Evolutionary conservation across 1,284 basidiomycete species (phyloP), one percentile per base, ranked within the genome.

Genomic region (Irpex lacteus): DNA sequence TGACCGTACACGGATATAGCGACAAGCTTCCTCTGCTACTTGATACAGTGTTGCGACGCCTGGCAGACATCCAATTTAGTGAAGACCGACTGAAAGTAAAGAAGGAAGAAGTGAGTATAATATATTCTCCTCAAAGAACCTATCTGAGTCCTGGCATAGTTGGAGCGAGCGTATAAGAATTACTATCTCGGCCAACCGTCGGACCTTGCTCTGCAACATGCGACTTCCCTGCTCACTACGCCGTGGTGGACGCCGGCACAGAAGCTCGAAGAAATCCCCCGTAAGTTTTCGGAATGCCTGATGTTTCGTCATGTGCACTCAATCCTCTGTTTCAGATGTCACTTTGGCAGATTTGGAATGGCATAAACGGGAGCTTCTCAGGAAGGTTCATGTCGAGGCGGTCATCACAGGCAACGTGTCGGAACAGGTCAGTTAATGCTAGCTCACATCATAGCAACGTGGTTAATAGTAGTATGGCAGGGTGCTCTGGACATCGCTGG

Each of bases 11-110:
- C 38, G 89, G 89, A 0, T 91, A 89, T 77, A 86, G 85, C 69
- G 87, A 91, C 76, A 90, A 90, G 76, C 78, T 91, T 0, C 73
- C 80, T 0, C 78, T 84, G 0, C 69, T 91, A 15, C 77, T 85
- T 9, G 77, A 85, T 26, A 71, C 68, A 0, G 71, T 74, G 4
- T 49, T 74, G 4, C 66, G 68, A 8, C 68, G 67, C 54, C 54
- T 75, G 18, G 68, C 63, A 32, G 63, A 59, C 26, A 21, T 74
- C 32, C 57, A 44, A 5, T 66, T 73, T 5, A 60, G 65, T 13
- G 62, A 66, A 2, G 71, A 70, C 49, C 58, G 73, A 21, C 61
- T 75, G 53, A 60, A 63, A n/a, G 73, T 75, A 11, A 60, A 71
- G n/a, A 65, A 62, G 26, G 74, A 75, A 60, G 68, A 74, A 69